Evolutionary conservation across 1,139 yeast species (phyloP).

Genomic region (Diutina catenulata): DNA sequence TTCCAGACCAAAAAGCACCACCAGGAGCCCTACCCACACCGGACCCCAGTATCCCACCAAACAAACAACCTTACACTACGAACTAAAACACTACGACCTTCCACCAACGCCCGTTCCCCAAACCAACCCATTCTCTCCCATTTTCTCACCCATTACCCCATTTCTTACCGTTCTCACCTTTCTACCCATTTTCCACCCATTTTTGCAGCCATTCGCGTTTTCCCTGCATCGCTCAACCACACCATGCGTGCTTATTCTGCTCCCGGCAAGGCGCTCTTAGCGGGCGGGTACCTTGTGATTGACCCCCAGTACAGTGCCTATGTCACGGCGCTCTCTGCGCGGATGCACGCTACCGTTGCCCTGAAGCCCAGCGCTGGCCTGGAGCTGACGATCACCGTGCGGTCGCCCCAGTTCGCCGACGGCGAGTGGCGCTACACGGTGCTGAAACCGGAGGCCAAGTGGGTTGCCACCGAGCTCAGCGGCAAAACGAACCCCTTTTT

Average conservation of each 20-base stretch:
- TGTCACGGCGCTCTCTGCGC: slow-evolving; percentile 78
- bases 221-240: no score
- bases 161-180: no score
- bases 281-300: slow-evolving; percentile 88
- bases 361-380: not conserved
- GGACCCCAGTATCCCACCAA: no score
- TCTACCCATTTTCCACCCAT: no score
- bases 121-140: no score
- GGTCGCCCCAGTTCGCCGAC: slow-evolving; percentile 69
- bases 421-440: slow-evolving; percentile 59
- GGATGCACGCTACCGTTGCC: slow-evolving; percentile 70
- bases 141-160: no score
- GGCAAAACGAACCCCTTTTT: slow-evolving; percentile 62
- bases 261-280: slow-evolving; percentile 89
- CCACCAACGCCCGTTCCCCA: no score
- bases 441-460: slow-evolving; percentile 5
- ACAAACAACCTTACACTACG: no score
- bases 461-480: slow-evolving; percentile 8
- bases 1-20: no score
- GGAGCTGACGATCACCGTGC: slow-evolving; percentile 25
- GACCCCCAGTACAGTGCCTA: slow-evolving; percentile 67
- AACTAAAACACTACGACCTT: no score
- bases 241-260: slow-evolving; percentile 27
- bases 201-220: no score
- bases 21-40: no score